A percentile compares a stretch with the other conserved stretches of the same genome.
These are phyloP conservation scores for Orbilia blumenaviensis DNA, from an alignment of 2,329 filamentous ascomycete genomes.

Conservation along the genomic window DNA sequence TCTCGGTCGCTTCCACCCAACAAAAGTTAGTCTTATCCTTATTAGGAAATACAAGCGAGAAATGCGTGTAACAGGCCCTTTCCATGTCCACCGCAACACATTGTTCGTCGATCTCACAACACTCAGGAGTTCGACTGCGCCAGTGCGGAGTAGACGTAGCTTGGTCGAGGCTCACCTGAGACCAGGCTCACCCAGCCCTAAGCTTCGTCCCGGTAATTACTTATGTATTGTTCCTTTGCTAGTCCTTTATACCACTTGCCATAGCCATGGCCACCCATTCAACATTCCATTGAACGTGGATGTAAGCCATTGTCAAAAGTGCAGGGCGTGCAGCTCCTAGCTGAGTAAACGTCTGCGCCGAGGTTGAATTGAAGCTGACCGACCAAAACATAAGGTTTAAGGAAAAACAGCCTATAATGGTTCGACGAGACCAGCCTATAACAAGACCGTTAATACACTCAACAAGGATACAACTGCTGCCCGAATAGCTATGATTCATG, in stretches of 20 bases:
- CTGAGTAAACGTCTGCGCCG: not conserved
- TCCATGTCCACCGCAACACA: slow-evolving; percentile 13
- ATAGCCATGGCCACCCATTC: too few species aligned
- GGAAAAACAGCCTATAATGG: too few species aligned
- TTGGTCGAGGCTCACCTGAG: too few species aligned
- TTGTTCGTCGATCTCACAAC: not conserved
- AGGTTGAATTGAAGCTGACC: not conserved
- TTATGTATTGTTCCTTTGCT: too few species aligned
- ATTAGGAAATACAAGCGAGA: slow-evolving; percentile 29
- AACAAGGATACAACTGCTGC: too few species aligned
- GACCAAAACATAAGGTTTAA: too few species aligned
- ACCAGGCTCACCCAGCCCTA: too few species aligned
- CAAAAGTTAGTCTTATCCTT: slow-evolving; percentile 19
- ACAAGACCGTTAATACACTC: not conserved
- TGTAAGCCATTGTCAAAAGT: not conserved
- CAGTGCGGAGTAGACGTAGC: too few species aligned
- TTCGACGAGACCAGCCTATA: not conserved
- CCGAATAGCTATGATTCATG: too few species aligned
- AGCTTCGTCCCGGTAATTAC: too few species aligned
- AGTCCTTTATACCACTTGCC: too few species aligned
- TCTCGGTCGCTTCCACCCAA: slow-evolving; percentile 18
- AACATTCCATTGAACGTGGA: not conserved
- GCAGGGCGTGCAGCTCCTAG: not conserved
- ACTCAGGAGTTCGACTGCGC: too few species aligned
- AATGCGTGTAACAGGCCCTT: slow-evolving; percentile 6